Evolutionary conservation across 257 asterid species (phyloP).

Genomic region (Solanum microdontum): DNA sequence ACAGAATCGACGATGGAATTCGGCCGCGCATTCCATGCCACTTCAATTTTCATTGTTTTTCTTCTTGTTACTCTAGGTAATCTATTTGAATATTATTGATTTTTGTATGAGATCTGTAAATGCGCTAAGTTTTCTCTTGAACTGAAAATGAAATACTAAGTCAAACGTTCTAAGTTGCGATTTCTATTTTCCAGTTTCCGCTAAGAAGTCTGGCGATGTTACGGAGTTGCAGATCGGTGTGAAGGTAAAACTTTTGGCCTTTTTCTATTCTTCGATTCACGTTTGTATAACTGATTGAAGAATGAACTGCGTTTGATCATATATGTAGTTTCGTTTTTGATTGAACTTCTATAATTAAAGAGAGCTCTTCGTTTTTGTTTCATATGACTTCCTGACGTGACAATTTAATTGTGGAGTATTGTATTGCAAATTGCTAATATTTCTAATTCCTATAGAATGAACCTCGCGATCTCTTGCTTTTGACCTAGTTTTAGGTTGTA

Average conservation of each 20-base stretch:
- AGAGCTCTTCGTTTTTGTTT: not conserved
- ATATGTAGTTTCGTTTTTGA: not conserved
- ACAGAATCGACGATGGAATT: slow-evolving; percentile 24
- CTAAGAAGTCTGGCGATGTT: slow-evolving; percentile 83
- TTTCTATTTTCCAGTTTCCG: slow-evolving; percentile 29
- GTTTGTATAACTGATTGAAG: not conserved
- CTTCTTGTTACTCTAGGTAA: slow-evolving; percentile 43
- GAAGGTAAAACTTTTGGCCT: slow-evolving; percentile 35
- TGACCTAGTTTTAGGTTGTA: not conserved
- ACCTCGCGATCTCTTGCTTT: not conserved
- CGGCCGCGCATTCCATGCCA: slow-evolving; percentile 9
- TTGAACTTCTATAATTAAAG: not conserved
- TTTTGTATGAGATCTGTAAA: slow-evolving; percentile 6
- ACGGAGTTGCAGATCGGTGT: slow-evolving; percentile 91
- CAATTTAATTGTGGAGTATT: not conserved
- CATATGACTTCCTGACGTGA: not conserved
- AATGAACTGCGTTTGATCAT: not conserved
- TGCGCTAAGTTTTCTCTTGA: not conserved
- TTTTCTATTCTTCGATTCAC: not conserved
- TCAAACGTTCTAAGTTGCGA: not conserved
- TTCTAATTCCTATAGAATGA: not conserved
- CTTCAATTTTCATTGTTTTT: slow-evolving; percentile 22
- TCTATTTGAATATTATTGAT: not conserved
- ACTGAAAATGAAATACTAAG: not conserved
- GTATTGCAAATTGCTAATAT: not conserved